A percentile compares a stretch with the other conserved stretches of the same genome.
These are phyloP conservation scores for Dryas alaskensis DNA, from an alignment of 306 rosid genomes.

Conservation along the genomic window DNA sequence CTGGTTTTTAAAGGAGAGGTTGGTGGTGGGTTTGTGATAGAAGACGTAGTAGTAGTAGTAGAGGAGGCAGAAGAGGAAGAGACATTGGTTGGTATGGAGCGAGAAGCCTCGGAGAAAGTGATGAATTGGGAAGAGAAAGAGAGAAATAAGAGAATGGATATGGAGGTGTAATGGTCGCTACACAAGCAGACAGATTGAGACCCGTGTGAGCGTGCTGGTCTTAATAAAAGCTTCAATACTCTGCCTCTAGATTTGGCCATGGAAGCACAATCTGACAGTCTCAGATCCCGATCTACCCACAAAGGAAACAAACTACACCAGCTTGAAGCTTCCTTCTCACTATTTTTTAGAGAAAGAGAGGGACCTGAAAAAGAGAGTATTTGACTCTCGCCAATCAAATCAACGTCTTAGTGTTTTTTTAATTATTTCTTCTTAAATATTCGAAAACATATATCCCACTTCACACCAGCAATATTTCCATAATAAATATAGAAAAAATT, in stretches of 20 bases:
- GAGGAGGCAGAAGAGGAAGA: background rate
- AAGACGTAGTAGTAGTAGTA: background rate
- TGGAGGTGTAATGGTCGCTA: constrained; percentile 9
- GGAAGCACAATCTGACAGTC: constrained; percentile 8
- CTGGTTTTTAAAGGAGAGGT: background rate
- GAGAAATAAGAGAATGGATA: background rate
- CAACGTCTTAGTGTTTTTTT: no score
- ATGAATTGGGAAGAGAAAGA: background rate
- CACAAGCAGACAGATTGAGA: background rate
- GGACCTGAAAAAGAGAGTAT: background rate
- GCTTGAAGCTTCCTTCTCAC: background rate
- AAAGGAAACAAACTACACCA: background rate
- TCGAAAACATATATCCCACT: no score
- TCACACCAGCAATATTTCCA: no score
- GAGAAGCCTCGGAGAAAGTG: constrained; percentile 25
- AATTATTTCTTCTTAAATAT: no score
- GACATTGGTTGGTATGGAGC: background rate
- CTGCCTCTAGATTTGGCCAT: constrained; percentile 2
- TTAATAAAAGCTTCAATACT: background rate
- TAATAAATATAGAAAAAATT: no score
- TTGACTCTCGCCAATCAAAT: background rate
- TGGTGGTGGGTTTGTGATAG: background rate
- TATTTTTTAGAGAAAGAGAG: background rate
- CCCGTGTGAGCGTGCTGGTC: background rate
- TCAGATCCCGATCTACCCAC: constrained; percentile 6